Conservation (phyloP, 352 stramenopile species). For the Globisporangium uncinulatum region DNA sequence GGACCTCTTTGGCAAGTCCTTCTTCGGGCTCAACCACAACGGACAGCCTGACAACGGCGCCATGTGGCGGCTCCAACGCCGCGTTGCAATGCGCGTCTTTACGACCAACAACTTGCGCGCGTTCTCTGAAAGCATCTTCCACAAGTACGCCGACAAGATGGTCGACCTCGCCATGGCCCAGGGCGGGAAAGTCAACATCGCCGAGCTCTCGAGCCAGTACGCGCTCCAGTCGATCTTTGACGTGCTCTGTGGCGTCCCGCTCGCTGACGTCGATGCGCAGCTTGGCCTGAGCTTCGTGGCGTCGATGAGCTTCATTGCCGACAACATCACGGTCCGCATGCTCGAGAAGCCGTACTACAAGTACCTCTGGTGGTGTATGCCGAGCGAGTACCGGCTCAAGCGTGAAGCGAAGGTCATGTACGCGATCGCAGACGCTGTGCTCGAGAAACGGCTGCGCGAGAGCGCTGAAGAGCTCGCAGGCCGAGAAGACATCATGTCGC, state of each 20-base stretch:
- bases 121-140: slow-evolving; percentile 43
- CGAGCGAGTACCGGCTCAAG: slow-evolving; percentile 42
- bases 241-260: slow-evolving; percentile 38
- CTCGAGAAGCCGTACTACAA: slow-evolving; percentile 70
- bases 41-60: slow-evolving; percentile 41
- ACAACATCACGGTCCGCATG: slow-evolving; percentile 36
- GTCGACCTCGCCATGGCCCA: slow-evolving; percentile 7
- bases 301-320: slow-evolving; percentile 51
- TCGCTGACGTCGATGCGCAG: slow-evolving; percentile 20
- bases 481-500: slow-evolving; percentile 40
- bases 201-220: slow-evolving; percentile 38
- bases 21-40: slow-evolving; percentile 69
- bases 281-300: slow-evolving; percentile 23
- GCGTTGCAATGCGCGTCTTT: slow-evolving; percentile 86
- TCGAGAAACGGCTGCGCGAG: slow-evolving; percentile 32
- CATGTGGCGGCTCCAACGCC: slow-evolving; percentile 71
- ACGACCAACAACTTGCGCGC: slow-evolving; percentile 53
- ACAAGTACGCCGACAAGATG: slow-evolving; percentile 29
- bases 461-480: slow-evolving; percentile 19
- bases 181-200: slow-evolving; percentile 38
- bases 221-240: slow-evolving; percentile 56
- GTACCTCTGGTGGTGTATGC: slow-evolving; percentile 48
- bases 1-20: slow-evolving; percentile 64
- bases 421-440: slow-evolving; percentile 32
- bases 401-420: slow-evolving; percentile 21